Evolutionary conservation across 1,284 basidiomycete species (phyloP), one percentile per base, ranked within the genome.

Genomic region (Mrakiaceae sp.): DNA sequence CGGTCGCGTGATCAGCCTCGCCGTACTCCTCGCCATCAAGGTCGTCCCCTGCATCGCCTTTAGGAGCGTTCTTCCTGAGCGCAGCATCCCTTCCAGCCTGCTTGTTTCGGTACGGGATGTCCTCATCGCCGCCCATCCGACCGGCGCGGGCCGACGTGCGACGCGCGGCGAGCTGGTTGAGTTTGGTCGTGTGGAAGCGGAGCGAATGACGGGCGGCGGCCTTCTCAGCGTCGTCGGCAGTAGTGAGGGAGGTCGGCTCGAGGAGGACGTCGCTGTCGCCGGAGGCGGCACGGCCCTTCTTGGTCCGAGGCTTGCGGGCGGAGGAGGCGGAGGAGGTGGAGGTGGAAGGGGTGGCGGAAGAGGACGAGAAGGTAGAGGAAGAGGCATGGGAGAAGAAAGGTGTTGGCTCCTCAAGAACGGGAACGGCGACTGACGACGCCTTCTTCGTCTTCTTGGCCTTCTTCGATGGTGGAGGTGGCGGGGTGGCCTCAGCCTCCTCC

Each of bases 111-210:
- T 76, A 76, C 6, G 77, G 77, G 16, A 78, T 62, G 73, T 97
- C 94, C 71, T 95, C 92, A 74, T 97, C 93, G 61, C 74, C 84
- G 78, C 70, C 81, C 80, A 73, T 77, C 78, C 73, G 68, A 83
- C 81, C 71, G 66, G 74, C 69, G 70, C 76, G 70, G 10, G 88
- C 88, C 52, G 84, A 85, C 64, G 84, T 82, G 59, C 90, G 81
- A 65, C 87, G 81, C 14, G 85, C 83, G 66, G 84, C 82, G 4
- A 88, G 82, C 64, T 83, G 84, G 71, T 90, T 89, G 71, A 97
- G 93, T 73, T 87, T 87, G 64, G 88, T 83, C 1, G 91, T 92
- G 76, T 97, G 88, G 84, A 97, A 97, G 46, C 87, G 85, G 39
- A 97, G 81, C 8, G 87, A 83, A 67, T 87, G 86, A 69, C 85